Conservation (phyloP, 2,329 filamentous ascomycete genomes). For the Arthroderma sp. region DNA sequence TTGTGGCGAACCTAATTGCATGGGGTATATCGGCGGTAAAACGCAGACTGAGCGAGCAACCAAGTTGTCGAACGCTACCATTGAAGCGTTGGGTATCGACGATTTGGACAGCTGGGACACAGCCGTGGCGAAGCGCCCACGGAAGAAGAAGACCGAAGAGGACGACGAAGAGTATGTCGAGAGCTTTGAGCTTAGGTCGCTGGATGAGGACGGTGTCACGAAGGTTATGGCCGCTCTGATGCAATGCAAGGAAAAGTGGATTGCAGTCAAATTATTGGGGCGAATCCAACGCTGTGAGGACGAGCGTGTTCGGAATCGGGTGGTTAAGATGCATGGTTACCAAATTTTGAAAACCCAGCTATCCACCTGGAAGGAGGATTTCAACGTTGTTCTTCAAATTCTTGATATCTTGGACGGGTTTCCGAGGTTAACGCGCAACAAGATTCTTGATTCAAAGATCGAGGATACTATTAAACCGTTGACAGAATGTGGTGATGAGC, state of each 20-base stretch:
- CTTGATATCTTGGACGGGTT: constrained; percentile 80
- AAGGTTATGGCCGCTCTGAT: constrained; percentile 95
- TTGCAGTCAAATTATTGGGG: constrained; percentile 82
- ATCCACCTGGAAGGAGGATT: constrained; percentile 73
- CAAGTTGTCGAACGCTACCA: constrained; percentile 75
- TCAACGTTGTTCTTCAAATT: constrained; percentile 78
- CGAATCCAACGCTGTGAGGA: constrained; percentile 81
- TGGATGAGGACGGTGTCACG: constrained; percentile 71
- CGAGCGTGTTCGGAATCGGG: constrained; percentile 71
- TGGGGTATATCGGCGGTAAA: constrained; percentile 92
- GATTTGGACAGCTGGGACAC: constrained; percentile 87
- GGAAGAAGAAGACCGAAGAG: constrained; percentile 82
- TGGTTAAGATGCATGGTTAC: constrained; percentile 95
- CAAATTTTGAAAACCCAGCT: constrained; percentile 83
- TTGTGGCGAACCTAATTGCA: constrained; percentile 86
- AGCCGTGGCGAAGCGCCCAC: constrained; percentile 72
- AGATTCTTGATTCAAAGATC: constrained; percentile 92
- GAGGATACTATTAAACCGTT: constrained; percentile 65
- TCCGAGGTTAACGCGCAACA: constrained; percentile 82
- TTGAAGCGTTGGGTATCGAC: constrained; percentile 91
- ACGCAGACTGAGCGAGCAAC: constrained; percentile 93
- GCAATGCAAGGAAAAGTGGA: constrained; percentile 99
- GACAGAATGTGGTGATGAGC: constrained; percentile 53
- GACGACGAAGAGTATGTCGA: constrained; percentile 95
- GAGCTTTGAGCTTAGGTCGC: constrained; percentile 63